Base-by-base conservation (phyloP, 768 basidiomycete species). In the Pholiota conissans region DNA sequence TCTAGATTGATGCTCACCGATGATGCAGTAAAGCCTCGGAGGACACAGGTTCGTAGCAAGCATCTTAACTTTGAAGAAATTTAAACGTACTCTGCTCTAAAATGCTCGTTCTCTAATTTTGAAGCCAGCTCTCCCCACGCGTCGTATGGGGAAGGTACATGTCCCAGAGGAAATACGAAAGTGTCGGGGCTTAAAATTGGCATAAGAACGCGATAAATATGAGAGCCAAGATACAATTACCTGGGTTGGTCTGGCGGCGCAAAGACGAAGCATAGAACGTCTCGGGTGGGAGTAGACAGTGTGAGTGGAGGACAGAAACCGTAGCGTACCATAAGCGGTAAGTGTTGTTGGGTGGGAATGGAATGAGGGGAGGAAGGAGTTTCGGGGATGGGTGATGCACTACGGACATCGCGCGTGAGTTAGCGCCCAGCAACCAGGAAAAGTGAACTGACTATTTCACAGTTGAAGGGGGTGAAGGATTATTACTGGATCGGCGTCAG, bases 81-180 rank as follows among this genome's bases (percentile, higher is more conserved):
- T 64, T 63, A 65, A 61, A 90, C 93, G 73, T 76, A 96, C 95
- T 95, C 93, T 71, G 82, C 83, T 74, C 87, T 84, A 72, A 88
- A 90, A 11, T 75, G 73, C 63, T 93, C 89, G 60, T 86, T 82
- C 67, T 87, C 84, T 45, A 95, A 78, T 69, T 84, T 84, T 61
- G 74, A 73, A 13, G 91, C 93, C 42, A 87, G 72, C 55, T 90
- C 87, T 28, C 90, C 89, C 92, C 91, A 92, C 57, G 77, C 73
- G 53, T 83, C 79, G 67, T 90, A 90, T 28, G 82, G 73, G 37
- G 84, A 79, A 51, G 74, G 70, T 34, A 69, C 56, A 60, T 73
- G 71, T 20, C 67, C 64, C 53, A 71, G 70, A 55, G 73, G 61
- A 64, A 75, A 75, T 28, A 71, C 62, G 46, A 68, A 62, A 53